Evolutionary conservation across 805 yeast species (phyloP), one percentile per base, ranked within the genome.

Genomic region (Torulaspora delbrueckii): DNA sequence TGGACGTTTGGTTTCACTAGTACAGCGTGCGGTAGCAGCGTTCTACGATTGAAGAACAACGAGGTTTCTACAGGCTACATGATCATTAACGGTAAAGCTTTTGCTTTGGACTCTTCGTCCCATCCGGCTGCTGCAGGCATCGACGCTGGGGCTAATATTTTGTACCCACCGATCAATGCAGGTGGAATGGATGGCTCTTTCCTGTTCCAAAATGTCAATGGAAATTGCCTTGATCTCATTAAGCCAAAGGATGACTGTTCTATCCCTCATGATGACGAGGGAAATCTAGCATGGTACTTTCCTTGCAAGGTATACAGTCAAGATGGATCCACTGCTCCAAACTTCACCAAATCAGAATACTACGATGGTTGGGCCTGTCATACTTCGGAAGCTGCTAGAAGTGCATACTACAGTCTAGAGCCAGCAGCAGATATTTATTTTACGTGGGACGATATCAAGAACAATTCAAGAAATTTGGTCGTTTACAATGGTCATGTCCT

Each of bases 291-390:
- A 13, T 90, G 96, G 96, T 93, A 93, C 68, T 88, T 90, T 83
- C 98, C 99, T 3, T 93, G 99, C 71, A 81, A 82, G 55, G 50
- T 85, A 26, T 70, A 78, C 43, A 66, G 70, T 34, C 84, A 79
- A 55, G 86, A 87, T 62, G 96, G 96, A 4, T 74, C 93, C 1
- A 65, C 85, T 2, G 46, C 66, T 24, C 85, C 86, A 32, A 85
- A 86, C 62, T 75, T 75, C 51, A 77, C 89, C 1, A 56, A 42
- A 14, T 47, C 55, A 24, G 74, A 73, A 16, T 80, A 81, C 60
- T 90, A 89, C 63, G 68, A 73, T 38, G 97, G 97, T 7, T 89
- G 86, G 79, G 95, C 91, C 1, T 91, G 98, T 63, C 96, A 93
- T 67, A 86, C 97, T 1, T 75, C 86, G 3, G 57, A 74, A 6